These are phyloP conservation scores for Stipa capillata DNA, from an alignment of 176 grass and related monocot species.

Conservation along the genomic window DNA sequence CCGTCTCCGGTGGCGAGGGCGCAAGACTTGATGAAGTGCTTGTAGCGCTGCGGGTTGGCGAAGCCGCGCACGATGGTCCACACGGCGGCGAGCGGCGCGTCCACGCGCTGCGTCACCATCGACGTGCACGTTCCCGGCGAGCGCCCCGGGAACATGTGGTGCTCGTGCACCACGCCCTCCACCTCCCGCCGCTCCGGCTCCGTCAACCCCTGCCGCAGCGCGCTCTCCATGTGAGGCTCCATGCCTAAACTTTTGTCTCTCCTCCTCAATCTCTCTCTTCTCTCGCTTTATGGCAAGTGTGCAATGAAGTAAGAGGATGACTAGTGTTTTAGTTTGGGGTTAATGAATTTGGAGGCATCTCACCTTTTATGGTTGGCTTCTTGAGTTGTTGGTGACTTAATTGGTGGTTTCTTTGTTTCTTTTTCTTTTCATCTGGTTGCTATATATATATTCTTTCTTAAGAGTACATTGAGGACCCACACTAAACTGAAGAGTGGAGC, in stretches of 20 bases:
- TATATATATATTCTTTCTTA: too few relatives aligned
- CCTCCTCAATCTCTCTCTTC: background rate
- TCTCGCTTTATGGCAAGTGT: background rate
- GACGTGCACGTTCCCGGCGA: constrained; percentile 58
- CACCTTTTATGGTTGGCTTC: constrained; percentile 41
- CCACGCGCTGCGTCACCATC: constrained; percentile 69
- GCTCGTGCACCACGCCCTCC: constrained; percentile 30
- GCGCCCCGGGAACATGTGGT: constrained; percentile 53
- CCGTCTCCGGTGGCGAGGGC: constrained; percentile 51
- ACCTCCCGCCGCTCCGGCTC: constrained; percentile 23
- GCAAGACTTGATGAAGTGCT: constrained; percentile 95
- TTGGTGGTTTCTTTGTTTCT: too few relatives aligned
- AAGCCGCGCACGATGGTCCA: constrained; percentile 84
- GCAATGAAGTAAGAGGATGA: background rate
- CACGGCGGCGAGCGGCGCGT: constrained; percentile 64
- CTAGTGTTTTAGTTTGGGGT: background rate
- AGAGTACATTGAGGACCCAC: too few relatives aligned
- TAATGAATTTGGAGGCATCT: background rate
- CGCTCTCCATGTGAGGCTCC: constrained; percentile 43
- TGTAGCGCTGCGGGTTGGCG: constrained; percentile 72
- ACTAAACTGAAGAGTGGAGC: too few relatives aligned
- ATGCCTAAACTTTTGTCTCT: too few relatives aligned
- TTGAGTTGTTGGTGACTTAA: background rate
- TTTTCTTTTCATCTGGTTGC: too few relatives aligned
- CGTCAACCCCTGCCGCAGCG: constrained; percentile 30